A percentile compares a stretch with the other conserved stretches of the same genome.
Evolutionary conservation across 805 yeast genomes (phyloP).

Genomic region (Cyberlindnera saturnus): DNA sequence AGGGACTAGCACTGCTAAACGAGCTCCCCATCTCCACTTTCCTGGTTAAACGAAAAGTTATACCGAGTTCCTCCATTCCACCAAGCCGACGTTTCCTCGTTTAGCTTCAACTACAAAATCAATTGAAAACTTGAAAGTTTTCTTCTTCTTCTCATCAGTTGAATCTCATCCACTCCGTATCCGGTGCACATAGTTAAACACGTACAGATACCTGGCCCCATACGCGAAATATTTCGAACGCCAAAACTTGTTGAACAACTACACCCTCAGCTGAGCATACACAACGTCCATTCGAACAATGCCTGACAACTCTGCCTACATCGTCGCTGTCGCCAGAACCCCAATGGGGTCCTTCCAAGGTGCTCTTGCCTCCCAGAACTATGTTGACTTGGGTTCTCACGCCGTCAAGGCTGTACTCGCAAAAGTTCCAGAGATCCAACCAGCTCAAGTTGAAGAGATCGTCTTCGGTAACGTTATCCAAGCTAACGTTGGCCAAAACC

Average conservation of each 20-base stretch:
- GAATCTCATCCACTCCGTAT: no score
- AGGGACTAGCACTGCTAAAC: no score
- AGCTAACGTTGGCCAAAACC: slow-evolving; percentile 94
- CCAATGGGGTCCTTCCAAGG: slow-evolving; percentile 97
- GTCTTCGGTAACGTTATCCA: slow-evolving; percentile 88
- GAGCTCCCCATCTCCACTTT: no score
- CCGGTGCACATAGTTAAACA: no score
- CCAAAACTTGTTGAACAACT: neutral
- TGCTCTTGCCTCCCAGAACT: slow-evolving; percentile 61
- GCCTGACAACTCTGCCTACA: slow-evolving; percentile 54
- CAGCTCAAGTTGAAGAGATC: slow-evolving; percentile 80
- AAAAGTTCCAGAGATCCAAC: slow-evolving; percentile 74
- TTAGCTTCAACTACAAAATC: no score
- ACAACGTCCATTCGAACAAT: slow-evolving; percentile 8
- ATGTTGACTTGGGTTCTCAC: slow-evolving; percentile 83
- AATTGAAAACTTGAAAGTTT: no score
- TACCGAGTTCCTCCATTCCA: no score
- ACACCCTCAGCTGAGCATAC: neutral
- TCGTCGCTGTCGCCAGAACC: slow-evolving; percentile 88
- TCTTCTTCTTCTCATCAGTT: no score
- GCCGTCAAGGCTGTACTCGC: slow-evolving; percentile 87
- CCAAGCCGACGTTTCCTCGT: no score
- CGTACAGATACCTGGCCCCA: neutral
- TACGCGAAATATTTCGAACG: neutral
- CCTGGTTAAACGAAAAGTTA: no score